Evolutionary conservation across 2,329 filamentous ascomycete genomes (phyloP).

Genomic region (Sporothrix dimorphospora): DNA sequence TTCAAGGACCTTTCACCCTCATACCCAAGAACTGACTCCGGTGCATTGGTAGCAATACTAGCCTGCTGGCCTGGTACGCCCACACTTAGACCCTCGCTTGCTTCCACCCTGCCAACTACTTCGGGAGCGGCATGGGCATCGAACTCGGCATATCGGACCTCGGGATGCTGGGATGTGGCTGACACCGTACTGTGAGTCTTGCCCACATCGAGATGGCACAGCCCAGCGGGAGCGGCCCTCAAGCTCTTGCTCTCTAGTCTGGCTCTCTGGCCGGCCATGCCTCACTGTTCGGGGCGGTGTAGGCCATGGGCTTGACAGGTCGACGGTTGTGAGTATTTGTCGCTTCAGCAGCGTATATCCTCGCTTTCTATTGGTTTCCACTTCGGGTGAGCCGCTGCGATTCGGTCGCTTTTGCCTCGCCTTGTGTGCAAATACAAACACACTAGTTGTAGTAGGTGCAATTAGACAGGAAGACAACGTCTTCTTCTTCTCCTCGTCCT

Average conservation of each 20-base stretch:
- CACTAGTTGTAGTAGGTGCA: background rate
- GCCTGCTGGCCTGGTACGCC: background rate
- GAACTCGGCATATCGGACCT: conserved; percentile 20
- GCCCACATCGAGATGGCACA: no score
- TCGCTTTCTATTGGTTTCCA: background rate
- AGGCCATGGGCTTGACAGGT: background rate
- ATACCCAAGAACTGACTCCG: no score
- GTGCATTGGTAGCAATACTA: background rate
- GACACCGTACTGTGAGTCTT: no score
- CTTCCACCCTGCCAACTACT: background rate
- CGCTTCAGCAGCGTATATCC: background rate
- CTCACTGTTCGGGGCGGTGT: background rate
- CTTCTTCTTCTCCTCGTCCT: no score
- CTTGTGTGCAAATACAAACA: background rate
- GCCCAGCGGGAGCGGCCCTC: background rate
- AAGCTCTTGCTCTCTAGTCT: background rate
- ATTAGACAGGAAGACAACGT: background rate
- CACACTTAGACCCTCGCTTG: no score
- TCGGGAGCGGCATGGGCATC: conserved; percentile 23
- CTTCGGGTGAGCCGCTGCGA: no score
- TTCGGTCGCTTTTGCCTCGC: background rate
- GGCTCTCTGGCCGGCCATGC: background rate
- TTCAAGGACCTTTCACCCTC: background rate
- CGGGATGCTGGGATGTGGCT: no score
- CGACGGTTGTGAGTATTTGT: background rate